Base-by-base conservation (phyloP, 179 eudicot genomes). In the Beta lomatogona region DNA sequence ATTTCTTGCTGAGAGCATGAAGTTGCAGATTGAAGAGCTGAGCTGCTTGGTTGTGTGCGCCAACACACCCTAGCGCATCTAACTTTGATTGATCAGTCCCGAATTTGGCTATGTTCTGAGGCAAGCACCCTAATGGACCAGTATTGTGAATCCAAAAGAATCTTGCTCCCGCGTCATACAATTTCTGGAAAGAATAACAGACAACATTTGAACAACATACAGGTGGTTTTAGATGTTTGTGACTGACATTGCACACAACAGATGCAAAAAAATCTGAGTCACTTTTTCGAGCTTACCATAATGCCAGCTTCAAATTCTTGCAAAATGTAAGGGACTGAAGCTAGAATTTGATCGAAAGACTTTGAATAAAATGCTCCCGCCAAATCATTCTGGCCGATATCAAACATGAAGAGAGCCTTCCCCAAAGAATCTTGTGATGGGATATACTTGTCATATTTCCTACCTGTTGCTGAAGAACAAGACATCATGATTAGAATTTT, bases 111-210 rank as follows among this genome's bases (percentile, higher is more conserved):
- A 95, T 71, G 57, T 92, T 93, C 76, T 92, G 97, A 57, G 97
- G 81, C 85, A 95, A 86, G 91, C 99, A 95, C 45, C 99, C 98
- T 3, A 95, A 86, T 25, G 99, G 99, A 72, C 97, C 98, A 4
- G 98, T 95, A 82, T 92, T 95, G 85, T 93, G 99, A 83, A 95
- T 83, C 99, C 99, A 95, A 71, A 92, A 90, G 65, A 91, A 89
- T 85, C 94, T 91, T 60, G 97, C 99, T 68, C 98, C 98, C 76
- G 82, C 80, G 5, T 93, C 91, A 60, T 93, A 92, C 79, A 95
- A 77, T 80, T 78, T 84, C 98, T 95, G 87, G n/a, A 84, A 58
- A 41, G 64, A 52, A 45, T 57, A 60, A 78, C 50, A 71, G 57
- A 41, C 11, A n/a, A 2, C 41, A 58, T 58, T 46, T 63, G 46